Evolutionary conservation across 2,329 filamentous ascomycete genomes (phyloP), one percentile per base, ranked within the genome.

Genomic region (Ophiocordyceps polyrhachis-furcata): DNA sequence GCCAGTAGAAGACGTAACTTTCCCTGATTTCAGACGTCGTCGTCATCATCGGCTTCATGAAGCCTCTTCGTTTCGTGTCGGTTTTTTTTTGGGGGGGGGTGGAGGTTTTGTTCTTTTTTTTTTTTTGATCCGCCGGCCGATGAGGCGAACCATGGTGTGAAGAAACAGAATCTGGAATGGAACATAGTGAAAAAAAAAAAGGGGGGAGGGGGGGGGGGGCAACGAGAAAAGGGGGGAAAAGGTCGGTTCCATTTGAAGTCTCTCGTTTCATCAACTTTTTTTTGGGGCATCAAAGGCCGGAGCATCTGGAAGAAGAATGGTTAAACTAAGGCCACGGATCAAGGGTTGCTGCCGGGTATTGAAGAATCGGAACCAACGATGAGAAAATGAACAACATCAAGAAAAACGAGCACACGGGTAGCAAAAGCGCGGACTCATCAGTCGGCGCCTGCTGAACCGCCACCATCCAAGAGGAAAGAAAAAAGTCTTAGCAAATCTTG

Each of bases 301-400:
- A 32, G 44, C 46, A 47, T 47, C 46, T 47, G 46, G 38, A 37
- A 45, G 17, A 42, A 47, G 31, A 42, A 45, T 20, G n/a, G 41
- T 45, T 47, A 41, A 47, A 38, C 37, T 25, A 38, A 17, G 41
- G 37, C 43, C 43, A 43, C 41, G 11, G 35, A 41, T 19, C 31
- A 44, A 38, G 41, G 29, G 37, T 44, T 37, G 44, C 38, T 42
- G 46, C 41, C 41, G 40, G 44, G 43, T 47, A 38, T 38, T 38
- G 31, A 17, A 44, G 35, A 44, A 40, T 23, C 32, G 43, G 43
- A 41, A 47, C 45, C 23, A 47, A 47, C 43, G 46, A 47, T 43
- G 41, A 43, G 38, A 29, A 15, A 11, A 23, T 25, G 43, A 23
- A 44, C 4, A 6, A n/a, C n/a, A n/a, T n/a, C n/a, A n/a, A 45